Conservation (phyloP, 768 basidiomycete genomes). For the Lactifluus volemus region DNA sequence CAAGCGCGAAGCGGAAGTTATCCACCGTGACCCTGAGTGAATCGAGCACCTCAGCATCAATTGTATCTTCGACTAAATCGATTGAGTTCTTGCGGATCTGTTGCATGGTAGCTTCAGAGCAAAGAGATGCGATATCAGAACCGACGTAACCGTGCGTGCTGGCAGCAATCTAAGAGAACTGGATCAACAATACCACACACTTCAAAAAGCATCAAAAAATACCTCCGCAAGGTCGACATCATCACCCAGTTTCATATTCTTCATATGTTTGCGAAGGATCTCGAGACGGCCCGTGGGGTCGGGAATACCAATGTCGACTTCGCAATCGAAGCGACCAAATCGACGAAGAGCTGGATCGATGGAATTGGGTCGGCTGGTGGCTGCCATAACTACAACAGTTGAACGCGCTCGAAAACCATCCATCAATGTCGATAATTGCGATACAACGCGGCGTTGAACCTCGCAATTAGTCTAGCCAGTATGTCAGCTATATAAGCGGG, state of each 20-base stretch:
- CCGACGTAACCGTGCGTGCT: conserved; percentile 99
- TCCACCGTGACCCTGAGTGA: conserved; percentile 99
- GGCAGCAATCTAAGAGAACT: conserved; percentile 70
- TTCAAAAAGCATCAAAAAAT: conserved; percentile 6
- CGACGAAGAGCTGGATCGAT: conserved; percentile 98
- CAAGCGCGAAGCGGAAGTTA: conserved; percentile 99
- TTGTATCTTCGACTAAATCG: conserved; percentile 94
- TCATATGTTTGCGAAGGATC: conserved; percentile 97
- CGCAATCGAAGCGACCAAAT: conserved; percentile 98
- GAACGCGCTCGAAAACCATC: conserved; percentile 97
- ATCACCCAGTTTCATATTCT: conserved; percentile 98
- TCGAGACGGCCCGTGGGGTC: conserved; percentile 98
- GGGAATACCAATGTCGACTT: conserved; percentile 98
- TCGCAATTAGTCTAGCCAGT: conserved; percentile 85
- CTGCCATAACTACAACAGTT: conserved; percentile 99
- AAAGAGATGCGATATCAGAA: conserved; percentile 93
- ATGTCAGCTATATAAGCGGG: conserved; percentile 6
- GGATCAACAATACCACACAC: conserved; percentile 9
- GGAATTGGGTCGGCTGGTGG: conserved; percentile 97
- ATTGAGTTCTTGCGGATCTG: conserved; percentile 98
- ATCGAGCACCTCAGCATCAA: conserved; percentile 98
- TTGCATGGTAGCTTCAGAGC: conserved; percentile 99
- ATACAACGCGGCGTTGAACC: conserved; percentile 98
- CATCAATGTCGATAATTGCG: conserved; percentile 97
- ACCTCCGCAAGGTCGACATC: conserved; percentile 97